Base-by-base conservation (phyloP, 2,329 filamentous ascomycete genomes). In the Purpureocillium takamizusanense region DNA sequence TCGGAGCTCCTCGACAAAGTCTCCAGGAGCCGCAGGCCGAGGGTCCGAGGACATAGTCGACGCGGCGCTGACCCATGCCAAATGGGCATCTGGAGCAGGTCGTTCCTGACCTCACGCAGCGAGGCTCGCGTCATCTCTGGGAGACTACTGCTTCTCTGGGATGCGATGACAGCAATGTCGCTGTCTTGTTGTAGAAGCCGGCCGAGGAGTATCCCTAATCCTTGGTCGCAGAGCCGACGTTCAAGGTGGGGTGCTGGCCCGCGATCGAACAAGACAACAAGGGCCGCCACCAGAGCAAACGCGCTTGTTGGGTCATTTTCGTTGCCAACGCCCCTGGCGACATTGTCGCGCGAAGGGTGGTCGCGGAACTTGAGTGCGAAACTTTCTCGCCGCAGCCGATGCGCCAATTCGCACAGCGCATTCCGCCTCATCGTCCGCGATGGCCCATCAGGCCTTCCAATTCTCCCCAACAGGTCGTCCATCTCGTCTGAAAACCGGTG, bases 311-410 rank as follows among this genome's bases (percentile, higher is more conserved):
- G 46, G 52, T 88, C 83, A 2, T 67, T 60, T 50, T 82, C 76
- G 35, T 67, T 65, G 1, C 67, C 70, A 9, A 84, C 66, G 31
- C 75, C 72, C 33, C 74, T 68, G 37, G 87, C 74, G 13, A 95
- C 66, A 23, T 74, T 74, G 38, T 78, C 72, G 44, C 86, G 83
- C 40, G 83, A 76, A 7, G 78, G 77, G 47, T 86, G 81, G 44
- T 88, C 81, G 15, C 83, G 71, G 50, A 95, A 88, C 44, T 84
- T 80, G 14, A 70, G 67, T 21, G 76, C 65, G 49, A 85, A 88
- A 1, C 66, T 67, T 49, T 79, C 78, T 36, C 81, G 66, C 35
- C 72, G 70, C 31, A 81, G 64, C 49, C 76, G 78, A 33, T 70
- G 66, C 2, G 71, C 71, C 31, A 83, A 55, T 45, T 83, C 78